Evolutionary conservation across 108 stramenopile species (phyloP).

Genomic region (Nitzschia putrida): DNA sequence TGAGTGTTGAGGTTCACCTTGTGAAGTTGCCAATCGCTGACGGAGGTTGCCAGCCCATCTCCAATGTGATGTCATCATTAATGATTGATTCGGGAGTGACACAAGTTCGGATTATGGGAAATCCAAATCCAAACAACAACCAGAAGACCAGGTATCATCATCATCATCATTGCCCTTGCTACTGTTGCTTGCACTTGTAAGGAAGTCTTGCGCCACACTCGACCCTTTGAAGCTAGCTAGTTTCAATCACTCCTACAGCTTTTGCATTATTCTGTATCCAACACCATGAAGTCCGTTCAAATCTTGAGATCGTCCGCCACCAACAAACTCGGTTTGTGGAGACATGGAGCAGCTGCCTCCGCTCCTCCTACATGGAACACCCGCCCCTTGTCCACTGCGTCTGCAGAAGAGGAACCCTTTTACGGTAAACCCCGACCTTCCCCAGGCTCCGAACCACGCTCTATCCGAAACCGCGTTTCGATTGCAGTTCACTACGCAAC

Average conservation of each 20-base stretch:
- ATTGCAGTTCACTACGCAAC: constrained; percentile 76
- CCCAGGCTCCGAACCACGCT: constrained; percentile 1
- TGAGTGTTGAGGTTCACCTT: not conserved
- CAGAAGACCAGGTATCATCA: too few species aligned
- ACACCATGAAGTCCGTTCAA: not conserved
- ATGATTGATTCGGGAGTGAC: too few species aligned
- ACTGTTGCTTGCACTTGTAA: too few species aligned
- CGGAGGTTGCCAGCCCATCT: too few species aligned
- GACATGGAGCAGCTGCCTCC: not conserved
- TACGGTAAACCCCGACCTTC: constrained; percentile 43
- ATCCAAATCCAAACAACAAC: too few species aligned
- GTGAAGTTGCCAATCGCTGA: too few species aligned
- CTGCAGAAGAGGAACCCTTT: constrained; percentile 23
- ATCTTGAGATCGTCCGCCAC: not conserved
- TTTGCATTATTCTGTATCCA: not conserved
- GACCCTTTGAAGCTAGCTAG: too few species aligned
- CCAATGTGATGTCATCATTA: too few species aligned
- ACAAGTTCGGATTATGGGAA: too few species aligned
- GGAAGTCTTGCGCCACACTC: too few species aligned
- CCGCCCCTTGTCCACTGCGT: not conserved
- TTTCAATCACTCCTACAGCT: not conserved
- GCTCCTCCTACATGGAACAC: not conserved
- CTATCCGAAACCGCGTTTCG: constrained; percentile 36
- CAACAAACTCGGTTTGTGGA: not conserved
- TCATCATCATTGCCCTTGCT: too few species aligned